phyloP scores from a whole-genome alignment of 2,329 filamentous ascomycete species.

The Colletotrichum higginsianum region DNA sequence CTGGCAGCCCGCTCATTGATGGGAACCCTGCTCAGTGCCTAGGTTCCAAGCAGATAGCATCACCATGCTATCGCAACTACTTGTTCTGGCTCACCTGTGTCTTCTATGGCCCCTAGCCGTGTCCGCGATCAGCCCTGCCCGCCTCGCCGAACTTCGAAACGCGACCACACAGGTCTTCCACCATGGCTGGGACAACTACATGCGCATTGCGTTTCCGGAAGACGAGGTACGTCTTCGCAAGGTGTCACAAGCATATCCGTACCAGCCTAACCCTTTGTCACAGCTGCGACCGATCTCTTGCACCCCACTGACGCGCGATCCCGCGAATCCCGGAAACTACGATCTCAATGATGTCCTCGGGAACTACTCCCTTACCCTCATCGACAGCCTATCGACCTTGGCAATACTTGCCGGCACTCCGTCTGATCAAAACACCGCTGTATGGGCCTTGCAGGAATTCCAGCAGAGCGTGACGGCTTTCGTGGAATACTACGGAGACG shows the following conservation, averaged over 20 bases:
- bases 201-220: slow-evolving; percentile 93
- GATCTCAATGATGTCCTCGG: slow-evolving; percentile 96
- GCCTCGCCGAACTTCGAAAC: slow-evolving; percentile 69
- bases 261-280: slow-evolving; percentile 36
- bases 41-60: slow-evolving; percentile 29
- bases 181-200: slow-evolving; percentile 97
- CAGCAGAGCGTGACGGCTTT: slow-evolving; percentile 84
- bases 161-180: slow-evolving; percentile 89
- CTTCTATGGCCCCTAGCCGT: slow-evolving; percentile 57
- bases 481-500: slow-evolving; percentile 90
- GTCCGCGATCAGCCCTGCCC: slow-evolving; percentile 68
- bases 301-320: slow-evolving; percentile 86
- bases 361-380: slow-evolving; percentile 95
- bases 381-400: slow-evolving; percentile 94
- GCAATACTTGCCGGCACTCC: slow-evolving; percentile 89
- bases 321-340: slow-evolving; percentile 82
- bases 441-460: slow-evolving; percentile 80
- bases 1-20: slow-evolving; percentile 42
- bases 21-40: slow-evolving; percentile 39
- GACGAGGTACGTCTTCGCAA: slow-evolving; percentile 76
- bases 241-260: not conserved
- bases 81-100: slow-evolving; percentile 46
- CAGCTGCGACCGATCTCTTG: slow-evolving; percentile 90
- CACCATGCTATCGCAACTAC: slow-evolving; percentile 45
- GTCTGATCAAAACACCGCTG: slow-evolving; percentile 66